Conservation (phyloP, 257 asterid species). For the Verbascum thapsus region DNA sequence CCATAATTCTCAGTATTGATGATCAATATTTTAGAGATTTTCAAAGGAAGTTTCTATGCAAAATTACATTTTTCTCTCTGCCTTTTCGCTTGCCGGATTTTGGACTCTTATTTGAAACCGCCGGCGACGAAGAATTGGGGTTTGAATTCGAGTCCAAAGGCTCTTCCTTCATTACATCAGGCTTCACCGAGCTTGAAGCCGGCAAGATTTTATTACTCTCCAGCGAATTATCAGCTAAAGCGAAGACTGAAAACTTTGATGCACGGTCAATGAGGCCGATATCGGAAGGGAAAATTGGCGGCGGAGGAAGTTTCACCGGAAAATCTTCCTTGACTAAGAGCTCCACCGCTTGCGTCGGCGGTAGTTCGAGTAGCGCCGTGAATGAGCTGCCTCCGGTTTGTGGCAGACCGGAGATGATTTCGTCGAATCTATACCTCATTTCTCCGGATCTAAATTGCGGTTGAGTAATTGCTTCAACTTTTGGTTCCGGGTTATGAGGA, state of each 20-base stretch:
- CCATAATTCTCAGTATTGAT: no score
- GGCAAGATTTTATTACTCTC: constrained; percentile 32
- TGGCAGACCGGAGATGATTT: constrained; percentile 41
- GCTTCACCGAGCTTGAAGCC: constrained; percentile 37
- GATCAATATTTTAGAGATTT: no score
- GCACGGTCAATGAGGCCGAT: constrained; percentile 53
- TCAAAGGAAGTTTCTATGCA: no score
- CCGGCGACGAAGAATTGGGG: constrained; percentile 57
- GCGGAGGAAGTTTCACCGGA: constrained; percentile 34
- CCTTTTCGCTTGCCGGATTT: constrained; percentile 66
- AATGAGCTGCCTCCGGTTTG: constrained; percentile 58
- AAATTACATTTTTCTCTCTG: constrained; percentile 60
- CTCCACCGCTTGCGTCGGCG: constrained; percentile 80
- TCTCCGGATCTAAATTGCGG: constrained; percentile 63
- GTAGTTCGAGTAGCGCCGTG: constrained; percentile 84
- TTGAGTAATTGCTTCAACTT: constrained; percentile 33
- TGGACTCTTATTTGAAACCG: constrained; percentile 48
- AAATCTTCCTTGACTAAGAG: constrained; percentile 53
- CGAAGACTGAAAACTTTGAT: constrained; percentile 56
- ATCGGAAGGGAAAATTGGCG: constrained; percentile 58
- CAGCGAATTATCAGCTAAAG: constrained; percentile 44
- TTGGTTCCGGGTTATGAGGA: constrained; percentile 27
- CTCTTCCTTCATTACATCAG: constrained; percentile 57
- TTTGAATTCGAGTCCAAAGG: constrained; percentile 50
- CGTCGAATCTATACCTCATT: constrained; percentile 43